Percentiles rank a stretch among this genome's conserved stretches.
phyloP scores from a whole-genome alignment of 1,284 basidiomycete genomes.

The Pholiota adiposa region DNA sequence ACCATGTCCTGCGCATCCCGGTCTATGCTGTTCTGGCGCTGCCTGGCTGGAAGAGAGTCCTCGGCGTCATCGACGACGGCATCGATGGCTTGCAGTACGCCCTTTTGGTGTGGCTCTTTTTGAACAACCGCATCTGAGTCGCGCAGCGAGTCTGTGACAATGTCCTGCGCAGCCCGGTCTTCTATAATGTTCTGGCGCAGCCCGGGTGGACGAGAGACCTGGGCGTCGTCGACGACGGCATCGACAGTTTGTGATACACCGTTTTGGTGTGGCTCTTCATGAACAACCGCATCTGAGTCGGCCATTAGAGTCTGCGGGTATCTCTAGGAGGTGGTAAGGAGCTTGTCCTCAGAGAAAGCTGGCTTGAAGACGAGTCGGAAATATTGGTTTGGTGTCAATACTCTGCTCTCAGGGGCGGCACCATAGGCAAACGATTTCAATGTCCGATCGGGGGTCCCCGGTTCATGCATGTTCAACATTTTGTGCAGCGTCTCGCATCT shows the following conservation, averaged over 20 bases:
- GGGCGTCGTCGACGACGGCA: too few species aligned
- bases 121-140: conserved; percentile 18
- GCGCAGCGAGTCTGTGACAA: conserved; percentile 80
- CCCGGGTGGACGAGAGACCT: conserved; percentile 6
- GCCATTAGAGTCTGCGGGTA: neutral
- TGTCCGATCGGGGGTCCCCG: too few species aligned
- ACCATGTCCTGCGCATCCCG: conserved; percentile 75
- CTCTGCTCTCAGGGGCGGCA: conserved; percentile 88
- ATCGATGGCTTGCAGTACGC: neutral
- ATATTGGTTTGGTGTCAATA: too few species aligned
- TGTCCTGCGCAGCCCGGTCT: conserved; percentile 68
- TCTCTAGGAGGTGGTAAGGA: neutral
- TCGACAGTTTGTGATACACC: neutral
- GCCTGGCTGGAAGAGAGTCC: conserved; percentile 10
- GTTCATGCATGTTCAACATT: too few species aligned
- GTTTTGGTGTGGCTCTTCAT: conserved; percentile 15
- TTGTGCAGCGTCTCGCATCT: too few species aligned
- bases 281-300: conserved; percentile 17
- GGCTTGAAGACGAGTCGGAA: neutral
- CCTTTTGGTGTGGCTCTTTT: conserved; percentile 14
- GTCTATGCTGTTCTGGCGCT: conserved; percentile 31
- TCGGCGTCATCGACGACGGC: too few species aligned
- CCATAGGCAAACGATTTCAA: conserved; percentile 62
- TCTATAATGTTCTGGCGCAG: conserved; percentile 25
- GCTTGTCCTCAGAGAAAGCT: neutral